phyloP scores from a whole-genome alignment of 2,329 filamentous ascomycete genomes.

The Calonectria naviculata region DNA sequence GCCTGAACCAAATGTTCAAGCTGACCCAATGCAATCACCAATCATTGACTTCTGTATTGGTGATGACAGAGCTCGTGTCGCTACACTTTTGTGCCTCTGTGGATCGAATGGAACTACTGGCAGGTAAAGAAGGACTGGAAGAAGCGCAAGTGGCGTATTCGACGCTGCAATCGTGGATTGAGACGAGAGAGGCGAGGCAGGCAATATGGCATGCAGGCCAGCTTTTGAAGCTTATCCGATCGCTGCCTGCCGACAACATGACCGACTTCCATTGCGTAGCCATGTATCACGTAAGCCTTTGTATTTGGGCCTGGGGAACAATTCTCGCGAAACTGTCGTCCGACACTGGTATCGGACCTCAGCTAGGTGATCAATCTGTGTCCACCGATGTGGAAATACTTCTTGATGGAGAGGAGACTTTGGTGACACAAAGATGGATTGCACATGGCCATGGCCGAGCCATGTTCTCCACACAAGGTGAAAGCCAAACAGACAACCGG shows the following conservation, averaged over 20 bases:
- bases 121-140: neutral
- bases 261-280: neutral
- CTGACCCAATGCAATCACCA: neutral
- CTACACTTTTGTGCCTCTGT: neutral
- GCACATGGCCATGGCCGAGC: neutral
- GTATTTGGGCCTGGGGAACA: neutral
- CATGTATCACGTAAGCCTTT: neutral
- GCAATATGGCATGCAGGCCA: neutral
- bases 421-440: neutral
- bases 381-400: neutral
- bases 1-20: neutral
- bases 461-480: neutral
- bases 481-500: neutral
- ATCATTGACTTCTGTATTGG: neutral
- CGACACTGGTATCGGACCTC: too few species aligned
- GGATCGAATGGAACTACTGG: neutral
- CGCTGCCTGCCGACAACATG: neutral
- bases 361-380: too few species aligned
- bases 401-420: neutral
- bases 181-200: neutral
- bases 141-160: neutral
- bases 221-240: neutral
- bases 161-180: neutral
- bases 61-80: neutral
- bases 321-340: neutral